Conservation (phyloP, 169 alveolate genomes). For the Babesia bigemina region DNA sequence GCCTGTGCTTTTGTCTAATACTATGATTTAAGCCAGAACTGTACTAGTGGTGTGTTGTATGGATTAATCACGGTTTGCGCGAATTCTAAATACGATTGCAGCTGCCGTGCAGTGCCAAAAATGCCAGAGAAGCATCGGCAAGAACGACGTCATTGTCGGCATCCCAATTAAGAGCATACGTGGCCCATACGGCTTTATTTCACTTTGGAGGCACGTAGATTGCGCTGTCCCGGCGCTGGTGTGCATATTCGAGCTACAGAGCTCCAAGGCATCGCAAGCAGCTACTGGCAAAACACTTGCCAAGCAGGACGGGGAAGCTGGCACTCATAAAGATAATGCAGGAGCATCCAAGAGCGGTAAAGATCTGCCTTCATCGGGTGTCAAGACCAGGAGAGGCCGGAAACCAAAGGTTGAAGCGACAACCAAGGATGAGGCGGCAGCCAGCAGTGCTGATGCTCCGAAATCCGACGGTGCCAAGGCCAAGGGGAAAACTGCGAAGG, state of each 20-base stretch:
- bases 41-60: no score
- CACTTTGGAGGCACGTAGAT: conserved; percentile 64
- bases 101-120: conserved; percentile 56
- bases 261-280: conserved; percentile 14
- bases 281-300: no score
- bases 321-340: neutral
- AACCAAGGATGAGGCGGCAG: neutral
- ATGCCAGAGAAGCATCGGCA: conserved; percentile 56
- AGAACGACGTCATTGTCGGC: conserved; percentile 54
- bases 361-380: no score
- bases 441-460: neutral
- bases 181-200: conserved; percentile 65
- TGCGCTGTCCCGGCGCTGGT: conserved; percentile 61
- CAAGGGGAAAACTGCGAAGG: neutral
- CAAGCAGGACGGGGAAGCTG: conserved; percentile 7
- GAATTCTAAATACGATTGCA: neutral
- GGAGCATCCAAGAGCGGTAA: no score
- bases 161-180: conserved; percentile 67
- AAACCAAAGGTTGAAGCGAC: neutral
- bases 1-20: no score
- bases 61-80: neutral
- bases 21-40: no score
- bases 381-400: neutral
- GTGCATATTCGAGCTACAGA: conserved; percentile 32
- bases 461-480: neutral